These are phyloP conservation scores for Cryptococcus sp. DNA, from an alignment of 1,284 basidiomycete genomes.

Conservation along the genomic window DNA sequence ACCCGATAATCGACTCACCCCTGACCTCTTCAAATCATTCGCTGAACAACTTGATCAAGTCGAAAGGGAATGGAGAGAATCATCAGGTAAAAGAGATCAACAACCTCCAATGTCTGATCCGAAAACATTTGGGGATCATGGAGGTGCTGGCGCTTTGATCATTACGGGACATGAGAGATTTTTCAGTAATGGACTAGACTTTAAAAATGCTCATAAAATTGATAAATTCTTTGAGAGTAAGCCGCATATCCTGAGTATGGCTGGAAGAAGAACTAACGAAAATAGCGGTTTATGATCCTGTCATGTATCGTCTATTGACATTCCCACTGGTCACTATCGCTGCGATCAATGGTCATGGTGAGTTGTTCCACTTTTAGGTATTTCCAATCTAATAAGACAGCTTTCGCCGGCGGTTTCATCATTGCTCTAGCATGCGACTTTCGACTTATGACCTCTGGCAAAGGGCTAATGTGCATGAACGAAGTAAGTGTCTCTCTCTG, in stretches of 20 bases:
- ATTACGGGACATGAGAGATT: conserved; percentile 78
- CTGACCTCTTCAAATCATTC: conserved; percentile 36
- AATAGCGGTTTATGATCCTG: conserved; percentile 44
- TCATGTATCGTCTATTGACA: conserved; percentile 42
- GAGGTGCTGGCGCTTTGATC: conserved; percentile 61
- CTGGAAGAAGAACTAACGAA: too few species aligned
- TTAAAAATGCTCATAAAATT: conserved; percentile 58
- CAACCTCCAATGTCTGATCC: conserved; percentile 44
- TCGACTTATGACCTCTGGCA: conserved; percentile 77
- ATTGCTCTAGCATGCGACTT: conserved; percentile 81
- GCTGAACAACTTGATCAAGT: conserved; percentile 63
- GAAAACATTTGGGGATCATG: conserved; percentile 48
- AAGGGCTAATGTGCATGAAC: conserved; percentile 88
- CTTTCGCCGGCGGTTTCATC: conserved; percentile 80
- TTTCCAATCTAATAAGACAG: conserved; percentile 29
- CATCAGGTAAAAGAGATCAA: conserved; percentile 45
- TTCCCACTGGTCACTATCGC: conserved; percentile 62
- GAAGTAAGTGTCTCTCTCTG: conserved; percentile 57
- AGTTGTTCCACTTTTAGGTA: conserved; percentile 3
- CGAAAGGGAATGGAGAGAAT: conserved; percentile 69
- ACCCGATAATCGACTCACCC: conserved; percentile 46
- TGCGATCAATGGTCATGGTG: conserved; percentile 77
- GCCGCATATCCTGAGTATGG: conserved; percentile 16
- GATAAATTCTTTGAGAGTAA: conserved; percentile 70
- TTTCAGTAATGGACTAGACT: conserved; percentile 84